Evolutionary conservation across 345 rosid genomes (phyloP).

Genomic region (Salix koriyanagi): DNA sequence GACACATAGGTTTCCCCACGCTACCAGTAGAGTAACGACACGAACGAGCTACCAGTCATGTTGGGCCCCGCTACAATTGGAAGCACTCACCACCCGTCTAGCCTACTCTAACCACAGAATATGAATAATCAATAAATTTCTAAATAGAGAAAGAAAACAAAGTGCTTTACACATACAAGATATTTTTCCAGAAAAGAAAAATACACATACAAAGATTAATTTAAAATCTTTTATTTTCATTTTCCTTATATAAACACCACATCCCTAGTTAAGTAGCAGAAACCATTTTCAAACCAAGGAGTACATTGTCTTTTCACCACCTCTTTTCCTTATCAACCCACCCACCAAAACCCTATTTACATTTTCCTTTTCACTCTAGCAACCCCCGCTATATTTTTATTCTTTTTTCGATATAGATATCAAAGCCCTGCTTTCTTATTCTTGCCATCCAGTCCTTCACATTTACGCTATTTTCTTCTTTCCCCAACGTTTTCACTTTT

Average conservation of each 20-base stretch:
- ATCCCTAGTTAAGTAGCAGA: not conserved
- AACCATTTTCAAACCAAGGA: not conserved
- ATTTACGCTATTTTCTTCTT: constrained; percentile 5
- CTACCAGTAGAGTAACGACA: constrained; percentile 17
- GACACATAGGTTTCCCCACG: constrained; percentile 12
- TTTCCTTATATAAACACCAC: not conserved
- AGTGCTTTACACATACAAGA: not conserved
- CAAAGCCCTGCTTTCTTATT: not conserved
- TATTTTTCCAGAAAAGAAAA: too few relatives aligned
- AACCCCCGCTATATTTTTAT: constrained; percentile 5
- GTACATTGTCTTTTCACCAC: not conserved
- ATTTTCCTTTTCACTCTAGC: not conserved
- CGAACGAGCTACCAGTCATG: constrained; percentile 5
- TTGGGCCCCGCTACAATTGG: not conserved
- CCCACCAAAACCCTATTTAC: constrained; percentile 20
- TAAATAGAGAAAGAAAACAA: not conserved
- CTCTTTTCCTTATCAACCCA: not conserved
- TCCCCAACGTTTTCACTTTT: not conserved
- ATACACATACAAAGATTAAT: not conserved
- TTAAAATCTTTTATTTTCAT: not conserved
- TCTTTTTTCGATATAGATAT: not conserved
- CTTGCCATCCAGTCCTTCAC: not conserved
- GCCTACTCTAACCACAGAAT: not conserved
- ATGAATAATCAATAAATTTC: not conserved
- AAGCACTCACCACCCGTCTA: not conserved